These are phyloP conservation scores for Tricholoma matsutake DNA, from an alignment of 768 basidiomycete genomes.

Conservation along the genomic window DNA sequence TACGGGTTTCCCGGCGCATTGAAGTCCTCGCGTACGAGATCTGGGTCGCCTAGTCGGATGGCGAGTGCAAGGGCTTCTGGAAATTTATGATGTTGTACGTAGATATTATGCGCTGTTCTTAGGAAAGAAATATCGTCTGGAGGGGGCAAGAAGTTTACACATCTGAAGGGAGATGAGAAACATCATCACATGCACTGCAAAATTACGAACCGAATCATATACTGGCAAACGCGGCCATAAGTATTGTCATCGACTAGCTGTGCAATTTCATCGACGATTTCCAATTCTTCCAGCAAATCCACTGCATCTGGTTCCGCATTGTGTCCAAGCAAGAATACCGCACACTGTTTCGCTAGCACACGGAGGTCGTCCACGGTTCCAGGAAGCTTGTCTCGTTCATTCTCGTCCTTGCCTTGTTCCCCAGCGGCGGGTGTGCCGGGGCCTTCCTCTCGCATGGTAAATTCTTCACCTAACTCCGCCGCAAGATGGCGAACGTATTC, in stretches of 20 bases:
- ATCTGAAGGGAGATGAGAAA: conserved; percentile 39
- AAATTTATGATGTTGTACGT: conserved; percentile 81
- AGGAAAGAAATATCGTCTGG: conserved; percentile 93
- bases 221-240: conserved; percentile 85
- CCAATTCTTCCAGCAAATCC: conserved; percentile 90
- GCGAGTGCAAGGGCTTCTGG: conserved; percentile 89
- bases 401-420: conserved; percentile 26
- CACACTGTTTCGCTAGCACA: conserved; percentile 76
- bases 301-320: conserved; percentile 99
- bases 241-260: conserved; percentile 85
- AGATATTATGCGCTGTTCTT: conserved; percentile 83
- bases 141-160: conserved; percentile 85
- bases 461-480: conserved; percentile 95
- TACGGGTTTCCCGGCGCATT: conserved; percentile 85
- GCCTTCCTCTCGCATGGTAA: conserved; percentile 60
- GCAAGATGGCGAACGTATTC: conserved; percentile 98
- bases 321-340: conserved; percentile 84
- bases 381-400: conserved; percentile 34
- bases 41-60: conserved; percentile 77
- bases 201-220: conserved; percentile 82
- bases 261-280: conserved; percentile 78
- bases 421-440: conserved; percentile 23
- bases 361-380: conserved; percentile 76
- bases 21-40: conserved; percentile 84
- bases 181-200: background rate